Evolutionary conservation across 192 early-diverging fungal species (phyloP), one percentile per base, ranked within the genome.

Genomic region (Phlyctochytrium arcticum): DNA sequence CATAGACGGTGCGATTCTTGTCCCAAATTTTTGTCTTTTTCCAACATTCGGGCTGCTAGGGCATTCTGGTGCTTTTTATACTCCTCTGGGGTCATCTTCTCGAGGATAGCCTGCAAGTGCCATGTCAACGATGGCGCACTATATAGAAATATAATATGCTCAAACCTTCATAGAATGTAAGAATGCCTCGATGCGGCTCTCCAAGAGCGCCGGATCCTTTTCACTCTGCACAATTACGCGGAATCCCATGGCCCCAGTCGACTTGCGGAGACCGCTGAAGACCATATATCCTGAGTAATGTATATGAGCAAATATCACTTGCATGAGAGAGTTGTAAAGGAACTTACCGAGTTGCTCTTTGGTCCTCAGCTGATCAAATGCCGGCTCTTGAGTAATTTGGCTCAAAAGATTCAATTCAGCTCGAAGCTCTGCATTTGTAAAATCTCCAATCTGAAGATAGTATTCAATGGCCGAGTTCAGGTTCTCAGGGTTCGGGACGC

Each of bases 351-450:
- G 65, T 65, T 82, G 80, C 54, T 82, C 80, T 58, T 97, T 93
- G 17, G 96, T 98, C 24, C 96, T 82, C 50, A 98, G 75, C 62
- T 94, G 88, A 75, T 97, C 88, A 74, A 97, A 98, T 65, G 82
- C 89, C 31, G 94, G 92, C 69, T 98, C 95, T 47, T 88, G 78
- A 19, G 86, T 73, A 37, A 98, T 90, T 58, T 95, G 90, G 12
- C 85, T 81, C 54, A 93, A 60, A 46, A 98, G 80, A 34, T 81
- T 76, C 19, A 92, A 71, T 15, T 84, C 70, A 33, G 83, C 85
- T 31, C 94, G 89, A 30, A 85, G 71, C 21, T 75, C 64, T 32
- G 65, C 79, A 63, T 93, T 76, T 5, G 80, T 77, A 27, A 83
- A 79, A 64, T 85, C 79, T 3, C 95, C 94, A 31, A 93, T 75